These are phyloP conservation scores for Scedosporium aurantiacum DNA, from an alignment of 2,329 filamentous ascomycete genomes.

Conservation along the genomic window DNA sequence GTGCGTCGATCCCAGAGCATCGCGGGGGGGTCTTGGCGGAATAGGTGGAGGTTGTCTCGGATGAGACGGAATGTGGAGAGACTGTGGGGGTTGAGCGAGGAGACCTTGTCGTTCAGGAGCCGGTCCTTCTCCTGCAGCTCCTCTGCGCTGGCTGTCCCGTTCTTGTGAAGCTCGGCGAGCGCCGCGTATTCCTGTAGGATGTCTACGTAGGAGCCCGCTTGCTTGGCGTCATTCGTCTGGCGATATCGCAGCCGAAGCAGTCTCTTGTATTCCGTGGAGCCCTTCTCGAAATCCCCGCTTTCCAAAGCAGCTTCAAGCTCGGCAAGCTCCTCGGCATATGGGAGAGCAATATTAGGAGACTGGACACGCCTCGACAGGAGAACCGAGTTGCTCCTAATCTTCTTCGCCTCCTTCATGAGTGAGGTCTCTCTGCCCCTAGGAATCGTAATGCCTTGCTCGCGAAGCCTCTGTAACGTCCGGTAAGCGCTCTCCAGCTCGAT, in stretches of 20 bases:
- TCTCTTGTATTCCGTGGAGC: conserved; percentile 11
- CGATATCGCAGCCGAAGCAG: conserved; percentile 19
- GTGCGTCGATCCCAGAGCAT: conserved; percentile 59
- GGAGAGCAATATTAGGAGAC: conserved; percentile 22
- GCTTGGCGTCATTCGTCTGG: conserved; percentile 13
- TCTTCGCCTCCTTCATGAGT: conserved; percentile 16
- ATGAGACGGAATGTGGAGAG: conserved; percentile 25
- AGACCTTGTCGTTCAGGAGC: conserved; percentile 21
- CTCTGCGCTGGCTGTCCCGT: conserved; percentile 10
- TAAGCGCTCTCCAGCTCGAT: conserved; percentile 36
- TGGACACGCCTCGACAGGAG: conserved; percentile 11
- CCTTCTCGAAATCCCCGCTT: not conserved
- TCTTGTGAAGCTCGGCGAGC: conserved; percentile 11
- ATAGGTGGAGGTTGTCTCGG: conserved; percentile 44
- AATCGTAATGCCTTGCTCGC: conserved; percentile 25
- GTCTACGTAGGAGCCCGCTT: conserved; percentile 16
- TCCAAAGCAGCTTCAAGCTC: conserved; percentile 22
- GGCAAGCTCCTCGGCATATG: conserved; percentile 30
- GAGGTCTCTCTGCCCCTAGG: conserved; percentile 33
- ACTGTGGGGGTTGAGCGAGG: conserved; percentile 20
- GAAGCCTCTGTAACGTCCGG: conserved; percentile 30
- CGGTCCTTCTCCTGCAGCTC: conserved; percentile 19
- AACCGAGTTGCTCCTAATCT: conserved; percentile 13
- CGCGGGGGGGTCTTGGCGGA: conserved; percentile 35
- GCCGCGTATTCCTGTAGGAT: conserved; percentile 23